These are phyloP conservation scores for Yarrowia divulgata DNA, from an alignment of 805 yeast genomes.

Conservation along the genomic window DNA sequence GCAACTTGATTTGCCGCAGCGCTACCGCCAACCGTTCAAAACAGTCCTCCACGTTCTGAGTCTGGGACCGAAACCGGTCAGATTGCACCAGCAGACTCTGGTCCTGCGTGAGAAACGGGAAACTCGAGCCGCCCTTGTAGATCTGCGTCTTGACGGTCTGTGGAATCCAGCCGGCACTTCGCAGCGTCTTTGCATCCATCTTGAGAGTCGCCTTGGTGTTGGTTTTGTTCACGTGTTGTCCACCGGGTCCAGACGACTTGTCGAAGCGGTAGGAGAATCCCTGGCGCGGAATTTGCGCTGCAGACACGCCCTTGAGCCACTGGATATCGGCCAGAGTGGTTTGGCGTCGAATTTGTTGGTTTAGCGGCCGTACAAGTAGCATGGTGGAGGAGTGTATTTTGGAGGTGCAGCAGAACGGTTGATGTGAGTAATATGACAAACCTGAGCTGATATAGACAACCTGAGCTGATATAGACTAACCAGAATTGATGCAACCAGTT, in stretches of 20 bases:
- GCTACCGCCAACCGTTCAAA: conserved; percentile 19
- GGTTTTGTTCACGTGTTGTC: conserved; percentile 81
- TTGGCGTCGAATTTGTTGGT: background rate
- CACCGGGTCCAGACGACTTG: conserved; percentile 85
- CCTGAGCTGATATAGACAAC: no score
- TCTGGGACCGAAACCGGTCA: conserved; percentile 17
- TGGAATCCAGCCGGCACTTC: background rate
- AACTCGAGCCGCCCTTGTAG: background rate
- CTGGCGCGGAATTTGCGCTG: conserved; percentile 14
- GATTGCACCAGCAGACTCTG: conserved; percentile 3
- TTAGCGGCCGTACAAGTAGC: background rate
- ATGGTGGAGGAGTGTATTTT: no score
- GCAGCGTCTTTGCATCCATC: conserved; percentile 46
- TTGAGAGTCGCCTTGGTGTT: conserved; percentile 70
- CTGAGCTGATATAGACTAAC: no score
- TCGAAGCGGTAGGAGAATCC: conserved; percentile 50
- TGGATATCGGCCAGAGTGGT: conserved; percentile 12
- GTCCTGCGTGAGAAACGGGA: conserved; percentile 11
- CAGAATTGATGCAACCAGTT: no score
- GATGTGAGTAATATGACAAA: no score
- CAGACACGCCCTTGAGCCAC: background rate
- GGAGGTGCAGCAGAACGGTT: no score
- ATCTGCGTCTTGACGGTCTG: conserved; percentile 16
- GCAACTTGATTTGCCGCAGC: background rate
- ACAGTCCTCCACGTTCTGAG: conserved; percentile 25